Conservation (phyloP, 2,329 filamentous ascomycete species). For the Chaetomiaceae sp. region DNA sequence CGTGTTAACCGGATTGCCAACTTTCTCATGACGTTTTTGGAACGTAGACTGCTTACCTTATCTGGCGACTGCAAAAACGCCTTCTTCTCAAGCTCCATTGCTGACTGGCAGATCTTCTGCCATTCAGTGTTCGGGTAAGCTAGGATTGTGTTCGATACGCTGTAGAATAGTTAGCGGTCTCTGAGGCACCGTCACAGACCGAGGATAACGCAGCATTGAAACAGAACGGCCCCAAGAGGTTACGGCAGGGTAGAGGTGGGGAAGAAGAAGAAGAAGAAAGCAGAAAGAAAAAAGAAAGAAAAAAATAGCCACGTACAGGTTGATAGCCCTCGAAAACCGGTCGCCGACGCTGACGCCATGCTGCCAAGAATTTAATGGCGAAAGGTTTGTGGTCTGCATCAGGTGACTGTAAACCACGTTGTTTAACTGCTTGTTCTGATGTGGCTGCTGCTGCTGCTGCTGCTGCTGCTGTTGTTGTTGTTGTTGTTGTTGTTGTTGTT, state of each 20-base stretch:
- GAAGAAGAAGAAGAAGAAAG: neutral
- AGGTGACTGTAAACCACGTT: slow-evolving; percentile 25
- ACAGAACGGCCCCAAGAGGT: no score
- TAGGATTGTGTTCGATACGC: slow-evolving; percentile 49
- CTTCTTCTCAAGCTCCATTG: slow-evolving; percentile 46
- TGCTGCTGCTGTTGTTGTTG: slow-evolving; percentile 14
- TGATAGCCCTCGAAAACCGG: slow-evolving; percentile 34
- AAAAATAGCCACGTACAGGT: slow-evolving; percentile 32
- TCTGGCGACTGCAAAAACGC: slow-evolving; percentile 43
- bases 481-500: slow-evolving; percentile 32
- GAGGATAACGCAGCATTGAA: no score
- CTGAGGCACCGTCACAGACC: no score
- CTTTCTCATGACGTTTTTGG: neutral
- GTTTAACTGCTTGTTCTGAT: slow-evolving; percentile 10
- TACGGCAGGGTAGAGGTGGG: no score
- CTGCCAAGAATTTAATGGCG: slow-evolving; percentile 33
- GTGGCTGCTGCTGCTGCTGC: neutral
- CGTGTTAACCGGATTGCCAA: slow-evolving; percentile 22
- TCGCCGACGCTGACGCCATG: slow-evolving; percentile 29
- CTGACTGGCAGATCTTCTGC: slow-evolving; percentile 39
- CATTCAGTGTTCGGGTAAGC: slow-evolving; percentile 41
- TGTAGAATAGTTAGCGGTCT: slow-evolving; percentile 26
- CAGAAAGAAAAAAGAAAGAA: neutral
- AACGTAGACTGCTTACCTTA: slow-evolving; percentile 38
- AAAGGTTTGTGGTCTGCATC: slow-evolving; percentile 22